Evolutionary conservation across 1,284 basidiomycete genomes (phyloP), one percentile per base, ranked within the genome.

Genomic region (Hemileia vastatrix): DNA sequence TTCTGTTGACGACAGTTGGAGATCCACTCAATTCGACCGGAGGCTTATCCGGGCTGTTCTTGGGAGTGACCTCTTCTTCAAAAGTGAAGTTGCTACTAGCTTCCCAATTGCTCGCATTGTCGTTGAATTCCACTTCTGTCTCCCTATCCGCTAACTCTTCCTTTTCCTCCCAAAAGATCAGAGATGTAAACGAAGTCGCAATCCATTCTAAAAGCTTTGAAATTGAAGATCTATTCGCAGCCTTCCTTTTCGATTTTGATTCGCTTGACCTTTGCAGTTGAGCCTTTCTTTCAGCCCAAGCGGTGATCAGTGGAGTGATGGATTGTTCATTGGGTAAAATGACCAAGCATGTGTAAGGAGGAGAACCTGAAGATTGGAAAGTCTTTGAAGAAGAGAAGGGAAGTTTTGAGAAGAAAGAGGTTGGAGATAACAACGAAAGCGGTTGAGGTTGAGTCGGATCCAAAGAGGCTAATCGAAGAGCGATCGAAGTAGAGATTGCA

Each of bases 301-400:
- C n/a, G n/a, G n/a, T n/a, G n/a, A n/a, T n/a, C n/a, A n/a, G n/a
- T n/a, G n/a, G n/a, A n/a, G n/a, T n/a, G n/a, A n/a, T n/a, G n/a
- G n/a, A n/a, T n/a, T n/a, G n/a, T n/a, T n/a, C n/a, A n/a, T n/a
- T n/a, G n/a, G 58, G 55, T 33, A 67, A 66, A 8, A 69, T 48
- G 1, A 69, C 66, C 21, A 69, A 66, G 65, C 68, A 69, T 2
- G 66, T 67, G n/a, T 67, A 67, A 4, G 68, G 68, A 4, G 65
- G 63, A 11, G 36, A 40, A 11, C 36, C 36, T 40, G 36, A 11
- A 15, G 36, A 40, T 15, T 40, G 36, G 15, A 15, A 40, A 40
- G 11, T 40, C 9, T 11, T 9, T 40, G 36, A 40, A 40, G 36
- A 40, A 40, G 36, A 40, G 36, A 40, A 40, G 11, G 36, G 36